Conservation (phyloP, 176 grass and related monocot genomes). For the Musa acuminata region DNA sequence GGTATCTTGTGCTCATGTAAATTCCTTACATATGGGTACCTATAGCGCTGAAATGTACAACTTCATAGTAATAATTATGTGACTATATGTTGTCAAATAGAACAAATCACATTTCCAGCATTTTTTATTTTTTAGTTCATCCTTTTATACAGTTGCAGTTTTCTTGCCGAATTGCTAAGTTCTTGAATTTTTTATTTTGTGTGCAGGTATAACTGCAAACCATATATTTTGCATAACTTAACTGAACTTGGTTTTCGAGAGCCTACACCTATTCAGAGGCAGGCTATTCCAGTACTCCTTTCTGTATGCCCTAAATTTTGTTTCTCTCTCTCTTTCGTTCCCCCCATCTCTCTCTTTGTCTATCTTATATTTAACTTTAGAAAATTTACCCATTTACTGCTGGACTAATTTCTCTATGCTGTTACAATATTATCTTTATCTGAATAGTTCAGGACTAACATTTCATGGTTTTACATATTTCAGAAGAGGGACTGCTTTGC, state of each 20-base stretch:
- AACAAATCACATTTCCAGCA: no score
- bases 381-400: no score
- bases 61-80: no score
- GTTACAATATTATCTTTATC: not conserved
- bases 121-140: not conserved
- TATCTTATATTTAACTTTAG: not conserved
- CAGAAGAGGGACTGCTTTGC: slow-evolving; percentile 95
- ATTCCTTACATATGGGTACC: no score
- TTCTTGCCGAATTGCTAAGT: not conserved
- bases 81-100: no score
- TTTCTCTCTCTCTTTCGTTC: slow-evolving; percentile 5
- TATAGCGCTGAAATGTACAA: no score
- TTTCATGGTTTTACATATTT: slow-evolving; percentile 9
- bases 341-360: not conserved
- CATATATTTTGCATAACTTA: slow-evolving; percentile 56
- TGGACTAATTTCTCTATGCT: not conserved
- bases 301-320: slow-evolving; percentile 41
- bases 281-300: slow-evolving; percentile 83
- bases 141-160: not conserved
- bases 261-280: slow-evolving; percentile 89
- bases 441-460: not conserved
- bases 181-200: not conserved
- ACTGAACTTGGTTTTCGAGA: slow-evolving; percentile 65
- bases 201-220: slow-evolving; percentile 62
- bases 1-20: no score